These are phyloP conservation scores for Mycena capillaripes DNA, from an alignment of 768 basidiomycete genomes.

Conservation along the genomic window DNA sequence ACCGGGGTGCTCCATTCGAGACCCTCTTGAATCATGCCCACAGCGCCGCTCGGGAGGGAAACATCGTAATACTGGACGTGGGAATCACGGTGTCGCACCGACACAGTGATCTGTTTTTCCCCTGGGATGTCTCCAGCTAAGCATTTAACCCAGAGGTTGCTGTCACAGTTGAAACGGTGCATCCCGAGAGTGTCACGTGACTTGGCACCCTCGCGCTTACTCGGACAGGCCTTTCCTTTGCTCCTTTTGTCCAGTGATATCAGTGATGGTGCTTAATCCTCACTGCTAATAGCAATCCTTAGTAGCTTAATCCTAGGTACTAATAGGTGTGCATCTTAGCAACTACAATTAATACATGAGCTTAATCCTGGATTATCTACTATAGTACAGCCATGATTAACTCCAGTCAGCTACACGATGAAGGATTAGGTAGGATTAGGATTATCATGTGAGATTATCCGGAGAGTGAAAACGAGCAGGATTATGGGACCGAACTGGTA, in stretches of 20 bases:
- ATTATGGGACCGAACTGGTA: too few species aligned
- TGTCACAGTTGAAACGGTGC: conserved; percentile 1
- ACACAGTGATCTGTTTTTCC: background rate
- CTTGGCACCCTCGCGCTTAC: background rate
- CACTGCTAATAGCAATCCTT: too few species aligned
- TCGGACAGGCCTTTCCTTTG: conserved; percentile 16
- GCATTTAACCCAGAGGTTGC: background rate
- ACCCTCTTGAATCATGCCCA: background rate
- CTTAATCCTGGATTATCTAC: too few species aligned
- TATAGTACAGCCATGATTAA: too few species aligned
- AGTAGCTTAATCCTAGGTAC: too few species aligned
- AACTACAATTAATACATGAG: too few species aligned
- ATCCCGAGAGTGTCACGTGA: conserved; percentile 15
- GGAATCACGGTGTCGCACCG: background rate
- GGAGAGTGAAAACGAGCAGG: too few species aligned
- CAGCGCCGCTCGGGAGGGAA: background rate
- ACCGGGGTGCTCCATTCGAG: conserved; percentile 1
- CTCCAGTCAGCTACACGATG: too few species aligned
- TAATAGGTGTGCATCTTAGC: too few species aligned
- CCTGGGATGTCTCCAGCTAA: background rate
- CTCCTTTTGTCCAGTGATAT: conserved; percentile 19
- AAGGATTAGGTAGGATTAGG: too few species aligned
- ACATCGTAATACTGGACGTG: conserved; percentile 12
- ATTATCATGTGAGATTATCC: too few species aligned
- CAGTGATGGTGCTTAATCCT: too few species aligned